Evolutionary conservation across 1,284 basidiomycete genomes (phyloP).

Genomic region (Tilletia indica): DNA sequence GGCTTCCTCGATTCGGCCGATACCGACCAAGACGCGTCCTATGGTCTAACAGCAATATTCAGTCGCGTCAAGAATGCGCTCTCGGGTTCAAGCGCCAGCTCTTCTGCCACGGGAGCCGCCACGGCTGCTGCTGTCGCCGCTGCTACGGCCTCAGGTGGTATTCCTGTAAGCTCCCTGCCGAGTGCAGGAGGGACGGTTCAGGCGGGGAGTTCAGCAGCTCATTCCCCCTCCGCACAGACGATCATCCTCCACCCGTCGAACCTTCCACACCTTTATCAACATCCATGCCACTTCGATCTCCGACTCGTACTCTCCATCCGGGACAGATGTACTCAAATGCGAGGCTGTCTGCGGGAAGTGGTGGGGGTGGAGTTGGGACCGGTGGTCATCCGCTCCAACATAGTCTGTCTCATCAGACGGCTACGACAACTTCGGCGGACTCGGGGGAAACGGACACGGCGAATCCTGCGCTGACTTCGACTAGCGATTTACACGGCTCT

Average conservation of each 20-base stretch:
- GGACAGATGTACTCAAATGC: neutral
- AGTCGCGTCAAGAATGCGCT: conserved; percentile 3
- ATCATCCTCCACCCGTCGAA: too few species aligned
- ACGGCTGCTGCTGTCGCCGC: neutral
- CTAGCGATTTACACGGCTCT: too few species aligned
- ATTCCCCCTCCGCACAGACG: too few species aligned
- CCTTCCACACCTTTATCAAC: too few species aligned
- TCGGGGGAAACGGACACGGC: neutral
- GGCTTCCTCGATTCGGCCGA: conserved; percentile 1
- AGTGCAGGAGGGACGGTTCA: too few species aligned
- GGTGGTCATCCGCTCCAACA: neutral
- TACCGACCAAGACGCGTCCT: neutral
- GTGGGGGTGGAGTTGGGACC: neutral
- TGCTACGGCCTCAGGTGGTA: neutral
- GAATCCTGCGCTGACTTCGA: neutral
- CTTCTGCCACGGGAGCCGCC: neutral
- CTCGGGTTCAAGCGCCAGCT: neutral
- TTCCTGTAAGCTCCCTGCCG: too few species aligned
- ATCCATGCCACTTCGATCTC: too few species aligned
- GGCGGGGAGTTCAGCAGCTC: too few species aligned
- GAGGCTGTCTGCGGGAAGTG: neutral
- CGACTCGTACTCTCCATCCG: too few species aligned
- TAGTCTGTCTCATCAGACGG: neutral
- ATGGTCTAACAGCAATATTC: neutral
- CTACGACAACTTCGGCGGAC: neutral